Evolutionary conservation across 1,139 yeast genomes (phyloP), one percentile per base, ranked within the genome.

Genomic region (Debaryomyces sp.): DNA sequence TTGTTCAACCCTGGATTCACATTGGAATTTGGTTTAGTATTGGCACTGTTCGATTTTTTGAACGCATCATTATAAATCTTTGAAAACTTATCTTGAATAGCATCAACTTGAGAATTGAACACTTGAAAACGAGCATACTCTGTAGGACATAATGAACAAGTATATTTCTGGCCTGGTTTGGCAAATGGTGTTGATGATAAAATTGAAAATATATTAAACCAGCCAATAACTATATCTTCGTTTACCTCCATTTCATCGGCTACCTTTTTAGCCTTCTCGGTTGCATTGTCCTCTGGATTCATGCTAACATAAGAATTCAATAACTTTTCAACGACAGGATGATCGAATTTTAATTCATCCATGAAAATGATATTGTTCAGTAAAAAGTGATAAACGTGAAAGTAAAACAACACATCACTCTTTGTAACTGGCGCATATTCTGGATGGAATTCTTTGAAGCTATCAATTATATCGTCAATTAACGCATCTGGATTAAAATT

Each of bases 161-260:
- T 63, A 42, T 59, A 57, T 29, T 62, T 57, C 17, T 58, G 52
- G 22, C 55, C 61, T 4, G 61, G 63, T 13, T 59, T 60, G 7
- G 67, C 59, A 49, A 62, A 67, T 1, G 75, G 77, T 6, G 66
- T 63, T 9, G 66, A 59, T 8, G 67, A 57, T 44, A 72, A 62
- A 9, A 60, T 56, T 27, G 62, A 61, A 52, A 72, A 73, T 3
- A 68, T 58, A 6, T 63, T 59, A 47, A 68, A 66, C 78, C 78
- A 73, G 5, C 54, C 61, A 18, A 49, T 45, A 5, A 63, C 68
- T n/a, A 60, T 56, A 8, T 55, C 58, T n/a, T 50, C 47, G 7
- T 58, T 47, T 17, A 64, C 39, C 17, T 55, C 48, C 13, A 55
- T 36, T 10, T 54, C 60, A n/a, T 57, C 50, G 1, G 70, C 57